Conservation (phyloP, 805 yeast genomes). For the Lachancea kluyveri region DNA sequence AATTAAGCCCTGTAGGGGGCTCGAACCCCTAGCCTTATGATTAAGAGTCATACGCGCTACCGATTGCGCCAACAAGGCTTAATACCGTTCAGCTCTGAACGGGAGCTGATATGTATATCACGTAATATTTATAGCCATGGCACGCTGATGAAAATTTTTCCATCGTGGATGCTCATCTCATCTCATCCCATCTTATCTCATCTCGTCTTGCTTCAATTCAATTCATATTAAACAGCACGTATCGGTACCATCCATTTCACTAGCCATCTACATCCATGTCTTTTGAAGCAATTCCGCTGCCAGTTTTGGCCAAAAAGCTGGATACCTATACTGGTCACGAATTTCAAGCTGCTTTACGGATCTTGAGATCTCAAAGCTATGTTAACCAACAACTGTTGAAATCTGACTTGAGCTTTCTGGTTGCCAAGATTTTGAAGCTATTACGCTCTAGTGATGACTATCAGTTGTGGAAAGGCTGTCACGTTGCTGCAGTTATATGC, state of each 20-base stretch:
- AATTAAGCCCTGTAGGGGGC: constrained; percentile 20
- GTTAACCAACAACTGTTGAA: constrained; percentile 27
- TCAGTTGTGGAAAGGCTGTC: constrained; percentile 55
- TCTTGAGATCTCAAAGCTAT: constrained; percentile 23
- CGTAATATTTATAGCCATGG: not conserved
- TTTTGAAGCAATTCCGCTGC: constrained; percentile 17
- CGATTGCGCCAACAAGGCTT: constrained; percentile 14
- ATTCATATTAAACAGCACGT: too few species aligned
- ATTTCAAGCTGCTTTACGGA: constrained; percentile 23
- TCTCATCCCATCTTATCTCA: too few species aligned
- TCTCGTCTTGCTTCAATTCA: too few species aligned
- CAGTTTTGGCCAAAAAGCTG: constrained; percentile 22
- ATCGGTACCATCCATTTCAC: not conserved
- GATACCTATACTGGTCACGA: constrained; percentile 25
- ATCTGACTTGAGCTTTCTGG: constrained; percentile 27
- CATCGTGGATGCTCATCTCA: too few species aligned
- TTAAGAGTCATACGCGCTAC: constrained; percentile 17
- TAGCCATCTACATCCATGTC: constrained; percentile 1
- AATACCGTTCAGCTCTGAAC: too few species aligned
- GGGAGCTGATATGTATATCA: too few species aligned
- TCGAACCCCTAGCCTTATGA: constrained; percentile 19
- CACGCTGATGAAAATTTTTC: too few species aligned
- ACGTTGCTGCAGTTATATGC: constrained; percentile 41
- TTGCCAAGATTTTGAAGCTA: constrained; percentile 36
- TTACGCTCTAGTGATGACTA: constrained; percentile 39